Conservation (phyloP, 1,139 yeast genomes). For the Lodderomyces metapsilosis region DNA sequence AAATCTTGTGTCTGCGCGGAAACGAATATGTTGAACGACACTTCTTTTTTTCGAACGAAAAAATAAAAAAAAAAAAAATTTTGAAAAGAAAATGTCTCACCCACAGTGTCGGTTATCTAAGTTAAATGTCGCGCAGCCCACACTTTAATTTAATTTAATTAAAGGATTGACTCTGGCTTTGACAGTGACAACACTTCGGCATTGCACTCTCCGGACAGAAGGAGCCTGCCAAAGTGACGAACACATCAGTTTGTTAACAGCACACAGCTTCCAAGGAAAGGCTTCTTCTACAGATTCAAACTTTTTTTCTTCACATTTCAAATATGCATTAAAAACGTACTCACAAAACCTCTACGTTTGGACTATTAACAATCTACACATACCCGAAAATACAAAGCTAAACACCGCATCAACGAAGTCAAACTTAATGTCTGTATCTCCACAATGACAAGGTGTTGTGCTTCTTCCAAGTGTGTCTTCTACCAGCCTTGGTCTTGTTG, state of each 20-base stretch:
- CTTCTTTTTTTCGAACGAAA: too few relatives aligned
- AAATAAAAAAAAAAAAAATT: too few relatives aligned
- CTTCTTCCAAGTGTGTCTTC: slow-evolving; percentile 99
- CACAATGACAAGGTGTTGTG: slow-evolving; percentile 98
- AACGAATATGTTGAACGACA: too few relatives aligned
- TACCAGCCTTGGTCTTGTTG: slow-evolving; percentile 98
- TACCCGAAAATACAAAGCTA: neutral
- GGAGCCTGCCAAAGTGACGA: too few relatives aligned
- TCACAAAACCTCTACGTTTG: neutral
- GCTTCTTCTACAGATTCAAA: neutral
- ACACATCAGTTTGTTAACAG: too few relatives aligned
- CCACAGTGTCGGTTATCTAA: too few relatives aligned
- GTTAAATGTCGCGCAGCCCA: too few relatives aligned
- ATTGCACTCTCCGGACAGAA: too few relatives aligned
- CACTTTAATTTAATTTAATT: neutral
- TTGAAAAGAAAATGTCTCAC: neutral
- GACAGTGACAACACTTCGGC: neutral
- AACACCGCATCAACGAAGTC: neutral
- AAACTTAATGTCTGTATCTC: slow-evolving; percentile 79
- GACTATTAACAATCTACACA: neutral
- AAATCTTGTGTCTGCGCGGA: neutral
- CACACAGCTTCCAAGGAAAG: too few relatives aligned
- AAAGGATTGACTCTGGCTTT: neutral
- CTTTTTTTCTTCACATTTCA: neutral
- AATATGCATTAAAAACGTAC: neutral